Percentiles rank a stretch among this genome's conserved stretches.
phyloP scores from a whole-genome alignment of 768 basidiomycete species.

The Tricholoma flavovirens region DNA sequence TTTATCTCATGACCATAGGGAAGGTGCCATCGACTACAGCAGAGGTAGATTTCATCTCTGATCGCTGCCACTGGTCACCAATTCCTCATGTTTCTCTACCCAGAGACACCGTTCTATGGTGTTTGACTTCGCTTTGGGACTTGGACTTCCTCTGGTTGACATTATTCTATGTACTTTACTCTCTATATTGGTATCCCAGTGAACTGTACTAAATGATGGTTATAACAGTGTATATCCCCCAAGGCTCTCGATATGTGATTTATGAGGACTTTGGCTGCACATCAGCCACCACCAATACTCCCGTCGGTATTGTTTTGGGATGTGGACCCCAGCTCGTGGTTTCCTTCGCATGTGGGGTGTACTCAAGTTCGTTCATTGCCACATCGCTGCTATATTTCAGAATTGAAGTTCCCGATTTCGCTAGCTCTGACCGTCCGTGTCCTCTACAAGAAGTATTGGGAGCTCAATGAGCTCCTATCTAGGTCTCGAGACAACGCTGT shows the following conservation, averaged over 20 bases:
- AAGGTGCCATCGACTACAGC: neutral
- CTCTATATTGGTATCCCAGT: neutral
- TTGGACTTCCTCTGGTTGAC: slow-evolving; percentile 1
- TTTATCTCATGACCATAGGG: neutral
- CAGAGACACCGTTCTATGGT: slow-evolving; percentile 4
- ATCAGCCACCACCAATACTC: neutral
- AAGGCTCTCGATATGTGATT: neutral
- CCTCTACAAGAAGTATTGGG: neutral
- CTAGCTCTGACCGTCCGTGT: slow-evolving; percentile 1
- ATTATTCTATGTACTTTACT: slow-evolving; percentile 1
- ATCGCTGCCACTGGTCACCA: neutral
- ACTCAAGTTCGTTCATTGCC: neutral
- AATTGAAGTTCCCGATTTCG: neutral
- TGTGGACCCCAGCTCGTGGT: neutral
- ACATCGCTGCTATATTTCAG: neutral
- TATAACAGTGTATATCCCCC: slow-evolving; percentile 2
- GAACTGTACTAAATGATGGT: neutral
- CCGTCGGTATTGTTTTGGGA: neutral
- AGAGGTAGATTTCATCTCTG: neutral
- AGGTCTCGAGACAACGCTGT: neutral
- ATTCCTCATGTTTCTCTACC: neutral
- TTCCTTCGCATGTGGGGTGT: neutral
- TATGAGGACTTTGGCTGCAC: slow-evolving; percentile 1
- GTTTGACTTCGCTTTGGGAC: neutral
- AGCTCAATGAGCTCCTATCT: neutral